Evolutionary conservation across 345 rosid genomes (phyloP).

Genomic region (Mangifera indica): DNA sequence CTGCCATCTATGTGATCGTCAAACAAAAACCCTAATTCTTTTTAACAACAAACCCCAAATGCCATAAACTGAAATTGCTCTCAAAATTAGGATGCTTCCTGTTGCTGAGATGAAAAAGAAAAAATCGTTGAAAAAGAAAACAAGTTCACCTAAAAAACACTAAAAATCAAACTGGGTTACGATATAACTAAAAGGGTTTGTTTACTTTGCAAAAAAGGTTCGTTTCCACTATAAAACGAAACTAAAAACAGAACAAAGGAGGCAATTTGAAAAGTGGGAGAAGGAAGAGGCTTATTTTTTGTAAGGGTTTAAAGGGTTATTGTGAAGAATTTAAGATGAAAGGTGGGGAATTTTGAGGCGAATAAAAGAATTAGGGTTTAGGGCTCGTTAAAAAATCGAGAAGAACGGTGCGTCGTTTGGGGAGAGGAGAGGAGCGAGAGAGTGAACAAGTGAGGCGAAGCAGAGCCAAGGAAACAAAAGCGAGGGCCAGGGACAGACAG

Average conservation of each 20-base stretch:
- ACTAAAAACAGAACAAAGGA: background rate
- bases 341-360: background rate
- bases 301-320: background rate
- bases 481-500: background rate
- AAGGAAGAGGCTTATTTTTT: background rate
- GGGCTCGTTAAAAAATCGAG: background rate
- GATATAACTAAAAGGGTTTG: background rate
- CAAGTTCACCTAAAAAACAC: background rate
- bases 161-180: background rate
- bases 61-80: background rate
- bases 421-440: background rate
- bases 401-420: background rate
- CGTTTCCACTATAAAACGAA: background rate
- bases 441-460: background rate
- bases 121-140: background rate
- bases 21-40: slow-evolving; percentile 3
- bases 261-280: background rate
- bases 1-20: slow-evolving; percentile 12
- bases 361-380: background rate
- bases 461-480: slow-evolving; percentile 14
- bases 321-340: background rate
- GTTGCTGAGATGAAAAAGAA: background rate
- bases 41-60: slow-evolving; percentile 9
- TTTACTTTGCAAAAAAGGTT: background rate
- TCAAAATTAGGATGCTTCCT: background rate